Conservation (phyloP, 2,329 filamentous ascomycete species). For the Septoria linicola region DNA sequence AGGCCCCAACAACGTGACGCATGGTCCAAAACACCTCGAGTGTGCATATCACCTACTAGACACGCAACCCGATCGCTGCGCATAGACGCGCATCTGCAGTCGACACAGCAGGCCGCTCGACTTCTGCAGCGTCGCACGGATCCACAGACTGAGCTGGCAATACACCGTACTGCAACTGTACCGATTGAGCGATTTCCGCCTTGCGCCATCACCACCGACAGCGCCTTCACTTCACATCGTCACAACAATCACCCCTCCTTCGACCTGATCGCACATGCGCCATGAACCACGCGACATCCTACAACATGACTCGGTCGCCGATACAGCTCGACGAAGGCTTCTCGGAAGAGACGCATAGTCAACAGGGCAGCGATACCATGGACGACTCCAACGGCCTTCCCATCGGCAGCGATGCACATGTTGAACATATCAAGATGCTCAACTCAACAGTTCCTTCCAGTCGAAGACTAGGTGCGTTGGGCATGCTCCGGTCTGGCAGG, state of each 20-base stretch:
- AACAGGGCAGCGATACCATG: constrained; percentile 42
- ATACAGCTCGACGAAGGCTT: constrained; percentile 67
- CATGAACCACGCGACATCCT: constrained; percentile 4
- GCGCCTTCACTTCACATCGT: neutral
- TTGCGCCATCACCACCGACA: no score
- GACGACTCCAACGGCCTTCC: constrained; percentile 1
- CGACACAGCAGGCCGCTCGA: no score
- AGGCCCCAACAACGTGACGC: no score
- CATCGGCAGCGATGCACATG: constrained; percentile 27
- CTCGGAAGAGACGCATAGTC: constrained; percentile 65
- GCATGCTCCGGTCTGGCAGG: neutral
- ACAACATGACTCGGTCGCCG: constrained; percentile 7
- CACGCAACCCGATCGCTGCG: no score
- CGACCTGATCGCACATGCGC: no score
- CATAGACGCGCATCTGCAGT: no score
- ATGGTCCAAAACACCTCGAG: no score
- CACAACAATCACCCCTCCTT: neutral
- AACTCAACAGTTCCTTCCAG: neutral
- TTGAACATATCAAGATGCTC: constrained; percentile 3
- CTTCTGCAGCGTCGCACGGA: no score
- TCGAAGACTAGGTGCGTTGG: constrained; percentile 1
- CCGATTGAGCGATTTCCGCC: no score
- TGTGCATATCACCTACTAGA: no score
- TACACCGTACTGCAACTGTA: no score
- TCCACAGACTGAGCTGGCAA: no score